phyloP scores from a whole-genome alignment of 768 basidiomycete species.

The Amanita rubescens region DNA sequence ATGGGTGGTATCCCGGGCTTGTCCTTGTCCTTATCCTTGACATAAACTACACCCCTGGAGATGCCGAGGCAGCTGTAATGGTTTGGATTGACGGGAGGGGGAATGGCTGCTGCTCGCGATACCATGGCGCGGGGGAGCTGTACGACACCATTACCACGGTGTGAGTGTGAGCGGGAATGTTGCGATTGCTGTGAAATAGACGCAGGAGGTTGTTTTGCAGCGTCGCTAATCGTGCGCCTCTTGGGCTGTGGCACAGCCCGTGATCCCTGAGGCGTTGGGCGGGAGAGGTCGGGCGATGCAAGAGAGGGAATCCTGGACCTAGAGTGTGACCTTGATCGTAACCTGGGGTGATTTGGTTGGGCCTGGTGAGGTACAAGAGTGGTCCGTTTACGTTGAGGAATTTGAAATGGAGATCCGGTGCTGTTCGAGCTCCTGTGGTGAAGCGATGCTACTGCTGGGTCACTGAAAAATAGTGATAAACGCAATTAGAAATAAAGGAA shows the following conservation, averaged over 20 bases:
- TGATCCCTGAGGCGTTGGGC: not conserved
- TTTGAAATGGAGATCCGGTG: no score
- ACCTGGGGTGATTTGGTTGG: not conserved
- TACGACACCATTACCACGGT: not conserved
- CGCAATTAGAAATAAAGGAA: no score
- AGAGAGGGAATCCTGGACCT: not conserved
- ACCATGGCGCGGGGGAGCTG: constrained; percentile 2
- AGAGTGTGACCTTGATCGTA: not conserved
- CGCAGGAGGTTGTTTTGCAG: no score
- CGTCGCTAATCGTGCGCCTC: no score
- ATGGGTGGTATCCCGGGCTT: not conserved
- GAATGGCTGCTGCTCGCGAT: not conserved
- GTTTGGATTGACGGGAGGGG: not conserved
- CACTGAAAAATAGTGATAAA: no score
- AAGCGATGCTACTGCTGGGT: no score
- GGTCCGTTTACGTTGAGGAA: no score
- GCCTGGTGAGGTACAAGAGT: not conserved
- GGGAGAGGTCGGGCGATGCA: not conserved
- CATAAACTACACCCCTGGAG: not conserved
- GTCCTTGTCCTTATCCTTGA: not conserved
- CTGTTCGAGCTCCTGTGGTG: no score
- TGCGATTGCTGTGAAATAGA: not conserved
- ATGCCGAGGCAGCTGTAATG: not conserved
- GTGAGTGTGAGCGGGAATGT: not conserved
- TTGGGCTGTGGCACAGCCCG: not conserved